Conservation (phyloP, 2,329 filamentous ascomycete species). For the Dactylonectria macrodidyma region DNA sequence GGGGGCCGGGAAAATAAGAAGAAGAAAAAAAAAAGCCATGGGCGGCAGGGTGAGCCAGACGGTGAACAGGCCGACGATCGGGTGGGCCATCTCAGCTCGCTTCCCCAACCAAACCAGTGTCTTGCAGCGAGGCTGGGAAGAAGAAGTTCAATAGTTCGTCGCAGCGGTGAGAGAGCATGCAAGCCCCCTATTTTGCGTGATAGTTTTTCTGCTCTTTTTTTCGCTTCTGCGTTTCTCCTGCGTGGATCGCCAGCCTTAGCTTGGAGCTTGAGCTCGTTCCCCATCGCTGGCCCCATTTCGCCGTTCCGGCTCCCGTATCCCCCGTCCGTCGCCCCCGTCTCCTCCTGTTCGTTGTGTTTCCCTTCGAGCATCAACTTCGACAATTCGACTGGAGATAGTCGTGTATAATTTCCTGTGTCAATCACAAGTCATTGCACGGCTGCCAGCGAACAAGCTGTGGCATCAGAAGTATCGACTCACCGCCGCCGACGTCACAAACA, state of each 20-base stretch:
- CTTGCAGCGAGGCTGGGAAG: not conserved
- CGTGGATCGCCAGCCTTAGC: not conserved
- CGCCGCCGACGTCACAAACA: constrained; percentile 5
- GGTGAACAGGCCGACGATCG: constrained; percentile 22
- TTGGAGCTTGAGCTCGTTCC: not conserved
- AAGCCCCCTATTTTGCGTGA: not conserved
- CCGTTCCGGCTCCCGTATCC: not conserved
- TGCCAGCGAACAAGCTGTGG: not conserved
- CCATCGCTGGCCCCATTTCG: not conserved
- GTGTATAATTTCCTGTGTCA: not conserved
- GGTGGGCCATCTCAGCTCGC: constrained; percentile 14
- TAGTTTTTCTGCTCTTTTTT: not conserved
- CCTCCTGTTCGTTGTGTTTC: not conserved
- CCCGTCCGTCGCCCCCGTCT: not conserved
- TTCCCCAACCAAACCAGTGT: constrained; percentile 29
- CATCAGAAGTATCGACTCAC: not conserved
- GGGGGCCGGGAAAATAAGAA: constrained; percentile 13
- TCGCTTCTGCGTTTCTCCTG: not conserved
- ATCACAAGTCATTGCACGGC: not conserved
- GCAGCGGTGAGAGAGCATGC: constrained; percentile 3
- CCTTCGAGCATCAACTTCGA: constrained; percentile 1
- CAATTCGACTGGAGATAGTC: constrained; percentile 2
- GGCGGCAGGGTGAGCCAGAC: constrained; percentile 2
- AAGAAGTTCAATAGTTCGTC: not conserved
- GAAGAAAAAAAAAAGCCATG: constrained; percentile 13